These are phyloP conservation scores for Phaeolepiota aurea DNA, from an alignment of 768 basidiomycete species.

Conservation along the genomic window DNA sequence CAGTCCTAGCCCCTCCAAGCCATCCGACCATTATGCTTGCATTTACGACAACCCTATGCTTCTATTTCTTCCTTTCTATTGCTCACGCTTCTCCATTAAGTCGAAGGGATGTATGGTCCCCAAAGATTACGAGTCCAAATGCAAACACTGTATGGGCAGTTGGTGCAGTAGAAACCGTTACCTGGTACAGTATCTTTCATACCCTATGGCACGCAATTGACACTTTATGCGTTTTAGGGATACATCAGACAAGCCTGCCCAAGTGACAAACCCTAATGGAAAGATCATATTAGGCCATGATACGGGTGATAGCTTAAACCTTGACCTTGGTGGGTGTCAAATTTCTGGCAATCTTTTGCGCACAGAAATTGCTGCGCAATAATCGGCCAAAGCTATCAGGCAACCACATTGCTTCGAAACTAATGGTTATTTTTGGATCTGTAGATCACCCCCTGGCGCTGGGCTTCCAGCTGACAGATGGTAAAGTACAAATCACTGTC, in stretches of 20 bases:
- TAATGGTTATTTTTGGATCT: conserved; percentile 5
- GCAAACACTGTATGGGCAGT: conserved; percentile 39
- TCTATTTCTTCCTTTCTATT: conserved; percentile 19
- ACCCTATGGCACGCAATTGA: neutral
- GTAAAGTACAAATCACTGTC: conserved; percentile 41
- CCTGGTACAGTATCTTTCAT: conserved; percentile 33
- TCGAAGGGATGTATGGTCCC: conserved; percentile 38
- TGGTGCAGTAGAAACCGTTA: conserved; percentile 38
- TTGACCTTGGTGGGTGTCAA: conserved; percentile 33
- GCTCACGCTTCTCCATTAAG: conserved; percentile 28
- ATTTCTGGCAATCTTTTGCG: conserved; percentile 1
- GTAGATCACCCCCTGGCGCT: conserved; percentile 52
- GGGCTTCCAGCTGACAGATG: conserved; percentile 42
- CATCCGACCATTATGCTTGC: conserved; percentile 18
- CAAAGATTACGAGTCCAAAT: conserved; percentile 41
- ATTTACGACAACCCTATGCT: conserved; percentile 16
- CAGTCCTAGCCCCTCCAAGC: conserved; percentile 11
- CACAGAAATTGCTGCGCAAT: too few relatives aligned
- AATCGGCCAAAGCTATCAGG: too few relatives aligned
- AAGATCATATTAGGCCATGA: conserved; percentile 44
- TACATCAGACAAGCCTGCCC: conserved; percentile 34
- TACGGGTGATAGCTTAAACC: conserved; percentile 38
- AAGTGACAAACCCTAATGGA: conserved; percentile 41
- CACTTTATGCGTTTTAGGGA: conserved; percentile 28
- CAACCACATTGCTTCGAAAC: too few relatives aligned